phyloP scores from a whole-genome alignment of 768 basidiomycete species.

The Lenzites betulinus region DNA sequence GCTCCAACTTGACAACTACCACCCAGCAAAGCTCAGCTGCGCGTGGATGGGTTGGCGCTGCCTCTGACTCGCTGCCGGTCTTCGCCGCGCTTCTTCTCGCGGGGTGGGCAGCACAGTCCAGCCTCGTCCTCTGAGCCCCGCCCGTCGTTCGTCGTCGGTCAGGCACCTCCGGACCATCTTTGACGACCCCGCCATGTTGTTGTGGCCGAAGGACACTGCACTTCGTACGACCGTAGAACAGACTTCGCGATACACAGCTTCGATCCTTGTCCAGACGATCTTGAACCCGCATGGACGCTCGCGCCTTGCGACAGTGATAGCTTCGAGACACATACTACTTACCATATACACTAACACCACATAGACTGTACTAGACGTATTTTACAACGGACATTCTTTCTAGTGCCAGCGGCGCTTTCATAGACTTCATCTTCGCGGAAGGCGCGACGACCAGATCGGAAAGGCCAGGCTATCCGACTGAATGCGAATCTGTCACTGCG shows the following conservation, averaged over 20 bases:
- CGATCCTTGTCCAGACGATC: too few species aligned
- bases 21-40: constrained; percentile 10
- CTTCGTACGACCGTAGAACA: too few species aligned
- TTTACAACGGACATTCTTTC: not conserved
- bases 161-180: not conserved
- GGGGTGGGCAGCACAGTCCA: constrained; percentile 10
- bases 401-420: not conserved
- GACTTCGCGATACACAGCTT: too few species aligned
- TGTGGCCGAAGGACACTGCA: too few species aligned
- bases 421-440: not conserved
- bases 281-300: not conserved
- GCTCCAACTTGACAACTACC: constrained; percentile 22
- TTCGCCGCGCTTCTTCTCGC: constrained; percentile 6
- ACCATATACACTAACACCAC: not conserved
- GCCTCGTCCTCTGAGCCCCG: constrained; percentile 1
- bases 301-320: not conserved
- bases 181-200: not conserved
- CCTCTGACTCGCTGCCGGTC: not conserved
- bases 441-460: too few species aligned
- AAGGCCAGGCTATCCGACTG: too few species aligned
- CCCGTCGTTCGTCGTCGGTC: not conserved
- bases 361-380: not conserved
- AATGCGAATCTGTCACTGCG: too few species aligned
- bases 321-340: not conserved
- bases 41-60: not conserved